Conservation (phyloP, 169 alveolate species). For the Pseudocohnilembus persalinus region DNA sequence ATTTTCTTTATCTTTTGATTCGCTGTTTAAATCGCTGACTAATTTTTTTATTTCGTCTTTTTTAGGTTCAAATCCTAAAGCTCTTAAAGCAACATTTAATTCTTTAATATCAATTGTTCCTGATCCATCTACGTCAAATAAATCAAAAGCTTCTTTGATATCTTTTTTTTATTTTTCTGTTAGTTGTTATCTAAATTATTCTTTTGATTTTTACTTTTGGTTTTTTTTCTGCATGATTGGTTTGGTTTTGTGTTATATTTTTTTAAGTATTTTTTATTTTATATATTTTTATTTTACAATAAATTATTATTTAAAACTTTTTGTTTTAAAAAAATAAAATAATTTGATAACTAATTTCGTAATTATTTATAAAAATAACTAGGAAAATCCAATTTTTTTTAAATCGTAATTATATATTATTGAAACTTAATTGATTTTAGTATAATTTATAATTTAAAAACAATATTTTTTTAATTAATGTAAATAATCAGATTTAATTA, state of each 20-base stretch:
- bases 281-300: neutral
- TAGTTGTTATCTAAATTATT: conserved; percentile 72
- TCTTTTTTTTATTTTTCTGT: conserved; percentile 89
- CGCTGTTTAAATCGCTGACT: conserved; percentile 60
- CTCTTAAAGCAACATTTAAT: conserved; percentile 87
- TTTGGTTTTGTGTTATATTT: neutral
- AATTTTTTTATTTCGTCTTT: conserved; percentile 83
- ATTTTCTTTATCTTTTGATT: conserved; percentile 71
- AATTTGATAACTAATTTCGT: neutral
- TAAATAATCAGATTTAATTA: too few species aligned
- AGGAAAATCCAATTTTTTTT: too few species aligned
- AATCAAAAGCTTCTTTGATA: conserved; percentile 97
- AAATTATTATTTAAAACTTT: too few species aligned
- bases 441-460: too few species aligned
- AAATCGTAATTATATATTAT: too few species aligned
- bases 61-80: conserved; percentile 88
- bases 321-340: too few species aligned
- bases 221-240: too few species aligned
- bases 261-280: too few species aligned
- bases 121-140: conserved; percentile 97
- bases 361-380: too few species aligned
- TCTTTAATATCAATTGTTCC: conserved; percentile 85
- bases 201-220: conserved; percentile 59
- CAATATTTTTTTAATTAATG: too few species aligned
- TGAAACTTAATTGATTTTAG: too few species aligned